phyloP scores from a whole-genome alignment of 2,329 filamentous ascomycete species.

The Didymella arachidicola region DNA sequence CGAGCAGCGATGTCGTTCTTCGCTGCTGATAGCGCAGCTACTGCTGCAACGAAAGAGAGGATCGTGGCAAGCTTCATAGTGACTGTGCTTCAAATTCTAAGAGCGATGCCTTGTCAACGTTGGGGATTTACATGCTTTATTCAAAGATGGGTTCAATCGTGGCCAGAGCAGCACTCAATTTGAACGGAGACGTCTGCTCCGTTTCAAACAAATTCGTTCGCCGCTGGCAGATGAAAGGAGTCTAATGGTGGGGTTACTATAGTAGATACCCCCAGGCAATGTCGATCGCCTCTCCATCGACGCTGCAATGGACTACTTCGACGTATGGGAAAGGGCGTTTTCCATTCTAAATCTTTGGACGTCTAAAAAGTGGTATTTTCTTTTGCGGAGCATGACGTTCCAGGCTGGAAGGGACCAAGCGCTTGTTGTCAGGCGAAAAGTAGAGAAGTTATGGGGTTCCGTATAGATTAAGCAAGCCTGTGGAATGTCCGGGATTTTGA shows the following conservation, averaged over 20 bases:
- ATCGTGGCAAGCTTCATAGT: slow-evolving; percentile 36
- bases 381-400: not conserved
- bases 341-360: not conserved
- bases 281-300: slow-evolving; percentile 6
- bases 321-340: not conserved
- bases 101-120: not conserved
- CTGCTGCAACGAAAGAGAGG: slow-evolving; percentile 31
- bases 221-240: slow-evolving; percentile 6
- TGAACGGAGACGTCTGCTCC: slow-evolving; percentile 3
- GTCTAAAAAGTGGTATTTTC: not conserved
- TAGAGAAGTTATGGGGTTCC: slow-evolving; percentile 9
- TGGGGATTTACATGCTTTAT: slow-evolving; percentile 4
- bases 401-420: not conserved
- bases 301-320: not conserved
- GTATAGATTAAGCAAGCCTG: slow-evolving; percentile 14
- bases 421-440: not conserved
- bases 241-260: slow-evolving; percentile 6
- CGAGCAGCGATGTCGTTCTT: slow-evolving; percentile 23
- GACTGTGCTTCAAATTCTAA: not conserved
- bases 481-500: slow-evolving; percentile 1
- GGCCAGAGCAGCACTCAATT: not conserved
- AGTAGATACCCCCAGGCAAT: slow-evolving; percentile 1
- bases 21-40: slow-evolving; percentile 31
- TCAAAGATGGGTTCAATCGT: not conserved
- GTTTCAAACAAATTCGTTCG: slow-evolving; percentile 11